Evolutionary conservation across 768 basidiomycete species (phyloP), one percentile per base, ranked within the genome.

Genomic region (Amanita subjunquillea): DNA sequence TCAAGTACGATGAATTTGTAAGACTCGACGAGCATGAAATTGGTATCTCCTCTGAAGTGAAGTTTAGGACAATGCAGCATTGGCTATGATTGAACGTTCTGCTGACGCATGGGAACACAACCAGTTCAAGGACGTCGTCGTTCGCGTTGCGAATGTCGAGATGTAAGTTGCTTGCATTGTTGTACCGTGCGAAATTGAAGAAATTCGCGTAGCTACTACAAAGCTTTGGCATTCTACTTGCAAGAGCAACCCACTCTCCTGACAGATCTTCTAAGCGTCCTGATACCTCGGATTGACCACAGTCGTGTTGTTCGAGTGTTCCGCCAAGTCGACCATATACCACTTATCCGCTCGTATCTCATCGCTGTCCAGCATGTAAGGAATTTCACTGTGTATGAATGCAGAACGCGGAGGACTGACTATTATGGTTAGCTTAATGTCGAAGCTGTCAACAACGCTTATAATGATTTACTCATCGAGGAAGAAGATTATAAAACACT

Each of bases 21-120:
- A 57, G 84, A 76, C 29, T 38, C 54, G 41, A 41, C 57, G 15
- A 5, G 32, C 27, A 30, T 12, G 45, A 7, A 23, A 50, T 8
- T 39, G 43, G 37, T 12, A 39, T 39, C 30, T 10, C 36, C 4
- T 39, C 48, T 29, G 47, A 30, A 32, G 48, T 56, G 29, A 54
- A 54, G 9, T 25, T 56, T 38, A 91, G 82, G 96, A 98, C 66
- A 98, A 99, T 62, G 95, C 96, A 30, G 91, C 95, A 36, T 75
- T 98, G 58, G 91, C 93, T 3, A 99, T 98, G 94, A 97, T 98
- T 66, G 96, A 99, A 67, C 86, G 94, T 17, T 90, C 96, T 2
- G 80, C 91, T n/a, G 92, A 96, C 67, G 92, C 93, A 46, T 99
- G 94, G 94, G 96, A 99, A 53, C 96, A 99, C 72, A 94, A 91